A percentile compares a stretch with the other conserved stretches of the same genome.
phyloP scores from a whole-genome alignment of 163 green algal species.

The Chloromonas sp. region DNA sequence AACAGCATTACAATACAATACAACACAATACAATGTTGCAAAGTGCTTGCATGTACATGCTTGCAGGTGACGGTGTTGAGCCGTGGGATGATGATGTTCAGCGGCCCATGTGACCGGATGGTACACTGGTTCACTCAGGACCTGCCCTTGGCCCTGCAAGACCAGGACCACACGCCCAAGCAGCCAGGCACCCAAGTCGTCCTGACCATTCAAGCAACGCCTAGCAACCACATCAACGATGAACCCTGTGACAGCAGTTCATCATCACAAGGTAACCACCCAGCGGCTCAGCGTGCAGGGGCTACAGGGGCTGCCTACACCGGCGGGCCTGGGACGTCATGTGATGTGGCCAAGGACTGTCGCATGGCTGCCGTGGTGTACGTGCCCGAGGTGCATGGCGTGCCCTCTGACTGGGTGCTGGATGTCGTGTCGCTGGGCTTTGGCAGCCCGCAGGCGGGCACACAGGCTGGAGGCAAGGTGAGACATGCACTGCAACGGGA shows the following conservation, averaged over 20 bases:
- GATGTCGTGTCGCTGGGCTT: constrained; percentile 14
- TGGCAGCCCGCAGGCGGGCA: too few relatives aligned
- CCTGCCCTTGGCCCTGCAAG: background rate
- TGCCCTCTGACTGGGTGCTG: constrained; percentile 41
- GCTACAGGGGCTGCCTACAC: background rate
- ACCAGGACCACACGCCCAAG: background rate
- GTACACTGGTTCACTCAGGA: constrained; percentile 42
- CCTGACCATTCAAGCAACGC: background rate
- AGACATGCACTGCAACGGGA: too few relatives aligned
- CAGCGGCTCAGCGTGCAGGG: background rate
- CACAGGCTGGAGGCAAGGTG: too few relatives aligned
- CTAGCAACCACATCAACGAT: too few relatives aligned
- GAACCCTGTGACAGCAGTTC: background rate
- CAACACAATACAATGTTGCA: too few relatives aligned
- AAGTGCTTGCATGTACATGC: background rate
- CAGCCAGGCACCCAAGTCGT: background rate
- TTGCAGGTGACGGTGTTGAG: constrained; percentile 44
- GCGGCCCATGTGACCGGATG: constrained; percentile 24
- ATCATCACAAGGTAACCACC: background rate
- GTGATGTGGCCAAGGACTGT: background rate
- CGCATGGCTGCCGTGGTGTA: constrained; percentile 7
- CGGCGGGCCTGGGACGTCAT: constrained; percentile 1
- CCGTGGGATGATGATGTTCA: constrained; percentile 46
- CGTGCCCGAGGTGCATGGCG: constrained; percentile 13
- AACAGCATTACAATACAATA: too few relatives aligned